These are phyloP conservation scores for Hanseniaspora singularis DNA, from an alignment of 805 yeast species.

Conservation along the genomic window DNA sequence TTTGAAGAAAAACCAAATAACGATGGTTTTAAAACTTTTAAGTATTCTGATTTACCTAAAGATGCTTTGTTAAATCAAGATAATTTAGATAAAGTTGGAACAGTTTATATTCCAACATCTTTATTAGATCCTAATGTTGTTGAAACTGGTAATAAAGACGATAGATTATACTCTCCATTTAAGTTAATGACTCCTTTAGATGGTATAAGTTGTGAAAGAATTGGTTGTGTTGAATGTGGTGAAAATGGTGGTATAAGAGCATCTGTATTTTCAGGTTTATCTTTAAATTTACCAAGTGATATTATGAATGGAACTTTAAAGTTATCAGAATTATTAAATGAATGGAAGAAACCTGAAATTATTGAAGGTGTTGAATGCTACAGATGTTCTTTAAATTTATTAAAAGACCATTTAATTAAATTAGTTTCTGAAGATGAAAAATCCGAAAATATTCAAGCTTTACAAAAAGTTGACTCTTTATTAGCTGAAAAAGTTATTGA, in stretches of 20 bases:
- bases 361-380: constrained; percentile 92
- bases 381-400: constrained; percentile 67
- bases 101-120: constrained; percentile 56
- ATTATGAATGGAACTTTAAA: constrained; percentile 33
- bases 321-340: constrained; percentile 43
- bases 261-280: constrained; percentile 62
- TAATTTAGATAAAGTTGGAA: constrained; percentile 46
- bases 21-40: constrained; percentile 24
- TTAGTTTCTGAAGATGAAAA: constrained; percentile 28
- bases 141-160: constrained; percentile 28
- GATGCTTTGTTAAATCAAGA: constrained; percentile 33
- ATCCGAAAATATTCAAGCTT: constrained; percentile 17
- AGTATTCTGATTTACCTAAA: constrained; percentile 26
- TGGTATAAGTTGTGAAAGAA: constrained; percentile 76
- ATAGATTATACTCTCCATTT: constrained; percentile 38
- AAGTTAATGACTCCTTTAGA: constrained; percentile 78
- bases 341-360: constrained; percentile 69
- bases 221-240: constrained; percentile 83
- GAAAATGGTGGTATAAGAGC: constrained; percentile 87
- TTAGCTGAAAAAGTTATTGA: constrained; percentile 56
- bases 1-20: constrained; percentile 17
- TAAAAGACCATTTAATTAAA: constrained; percentile 38
- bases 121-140: constrained; percentile 62
- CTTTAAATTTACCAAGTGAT: constrained; percentile 52
- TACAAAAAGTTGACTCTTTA: constrained; percentile 40